phyloP scores from a whole-genome alignment of 2,329 filamentous ascomycete species.

The Mariannaea sp. region DNA sequence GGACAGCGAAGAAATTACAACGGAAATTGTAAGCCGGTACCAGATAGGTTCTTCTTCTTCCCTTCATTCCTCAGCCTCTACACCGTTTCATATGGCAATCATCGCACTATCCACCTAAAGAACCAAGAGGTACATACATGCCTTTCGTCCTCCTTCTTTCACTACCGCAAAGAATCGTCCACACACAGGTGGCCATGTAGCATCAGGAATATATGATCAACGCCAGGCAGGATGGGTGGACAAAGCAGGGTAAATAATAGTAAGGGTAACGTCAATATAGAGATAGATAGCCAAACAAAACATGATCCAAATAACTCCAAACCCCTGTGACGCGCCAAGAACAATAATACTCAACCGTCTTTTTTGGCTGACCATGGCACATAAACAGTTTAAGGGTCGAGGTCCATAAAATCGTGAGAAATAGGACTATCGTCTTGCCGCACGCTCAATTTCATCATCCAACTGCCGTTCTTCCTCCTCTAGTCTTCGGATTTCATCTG shows the following conservation, averaged over 20 bases:
- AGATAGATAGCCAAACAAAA: conserved; percentile 15
- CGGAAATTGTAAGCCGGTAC: no score
- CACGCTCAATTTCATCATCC: conserved; percentile 60
- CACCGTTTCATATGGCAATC: conserved; percentile 19
- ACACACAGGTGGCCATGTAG: conserved; percentile 4
- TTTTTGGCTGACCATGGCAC: conserved; percentile 9
- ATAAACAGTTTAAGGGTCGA: conserved; percentile 1
- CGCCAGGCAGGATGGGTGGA: conserved; percentile 22
- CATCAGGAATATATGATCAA: conserved; percentile 12
- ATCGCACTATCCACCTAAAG: conserved; percentile 31
- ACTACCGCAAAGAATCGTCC: background rate
- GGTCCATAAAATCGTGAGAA: conserved; percentile 8
- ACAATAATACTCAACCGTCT: conserved; percentile 13
- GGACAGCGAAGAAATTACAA: no score
- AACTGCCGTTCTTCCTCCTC: conserved; percentile 63
- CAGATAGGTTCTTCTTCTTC: conserved; percentile 4
- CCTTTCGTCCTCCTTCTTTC: background rate
- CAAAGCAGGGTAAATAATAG: conserved; percentile 19
- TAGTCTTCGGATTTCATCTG: conserved; percentile 58
- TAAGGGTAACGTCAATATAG: conserved; percentile 3
- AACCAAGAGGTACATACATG: conserved; percentile 16
- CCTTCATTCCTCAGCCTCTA: conserved; percentile 2
- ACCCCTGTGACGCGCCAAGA: conserved; percentile 24
- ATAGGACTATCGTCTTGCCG: conserved; percentile 37
- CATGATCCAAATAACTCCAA: conserved; percentile 33